These are phyloP conservation scores for Cenchrus fungigraminus DNA, from an alignment of 176 grass and related monocot genomes.

Conservation along the genomic window DNA sequence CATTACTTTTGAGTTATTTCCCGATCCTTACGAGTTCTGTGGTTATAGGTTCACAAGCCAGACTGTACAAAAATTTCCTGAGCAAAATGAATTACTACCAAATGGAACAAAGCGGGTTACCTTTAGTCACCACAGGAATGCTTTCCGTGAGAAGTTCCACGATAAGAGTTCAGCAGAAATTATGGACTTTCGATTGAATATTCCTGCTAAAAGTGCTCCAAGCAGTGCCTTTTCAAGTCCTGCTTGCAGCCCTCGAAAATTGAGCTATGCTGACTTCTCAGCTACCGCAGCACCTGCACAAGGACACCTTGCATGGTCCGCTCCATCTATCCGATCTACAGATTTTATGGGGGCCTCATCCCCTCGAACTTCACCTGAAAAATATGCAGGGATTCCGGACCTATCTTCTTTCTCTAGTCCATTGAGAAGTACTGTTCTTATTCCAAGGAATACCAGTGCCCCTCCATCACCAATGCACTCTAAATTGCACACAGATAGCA, in stretches of 20 bases:
- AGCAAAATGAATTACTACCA: conserved; percentile 43
- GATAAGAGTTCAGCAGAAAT: conserved; percentile 61
- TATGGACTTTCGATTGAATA: conserved; percentile 65
- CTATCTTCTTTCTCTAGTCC: conserved; percentile 49
- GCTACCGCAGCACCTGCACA: conserved; percentile 34
- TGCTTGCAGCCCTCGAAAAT: conserved; percentile 70
- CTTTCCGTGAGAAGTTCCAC: conserved; percentile 52
- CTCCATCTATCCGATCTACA: conserved; percentile 50
- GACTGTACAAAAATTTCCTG: conserved; percentile 52
- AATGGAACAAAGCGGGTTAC: conserved; percentile 35
- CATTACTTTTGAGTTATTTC: conserved; percentile 22
- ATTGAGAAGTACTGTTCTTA: conserved; percentile 51
- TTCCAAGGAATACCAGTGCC: conserved; percentile 70
- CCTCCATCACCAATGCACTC: conserved; percentile 82
- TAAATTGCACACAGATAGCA: conserved; percentile 56
- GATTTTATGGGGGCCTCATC: conserved; percentile 54
- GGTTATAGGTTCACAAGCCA: conserved; percentile 55
- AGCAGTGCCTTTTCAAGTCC: conserved; percentile 79
- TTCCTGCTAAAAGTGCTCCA: conserved; percentile 87
- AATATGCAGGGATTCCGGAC: conserved; percentile 57
- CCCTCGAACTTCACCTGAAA: conserved; percentile 63
- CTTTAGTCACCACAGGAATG: conserved; percentile 50
- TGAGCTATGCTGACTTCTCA: conserved; percentile 61
- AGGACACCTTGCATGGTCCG: conserved; percentile 52
- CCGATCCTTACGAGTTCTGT: conserved; percentile 32